Evolutionary conservation across 2,329 filamentous ascomycete species (phyloP).

Genomic region (Dothidotthia symphoricarpi): DNA sequence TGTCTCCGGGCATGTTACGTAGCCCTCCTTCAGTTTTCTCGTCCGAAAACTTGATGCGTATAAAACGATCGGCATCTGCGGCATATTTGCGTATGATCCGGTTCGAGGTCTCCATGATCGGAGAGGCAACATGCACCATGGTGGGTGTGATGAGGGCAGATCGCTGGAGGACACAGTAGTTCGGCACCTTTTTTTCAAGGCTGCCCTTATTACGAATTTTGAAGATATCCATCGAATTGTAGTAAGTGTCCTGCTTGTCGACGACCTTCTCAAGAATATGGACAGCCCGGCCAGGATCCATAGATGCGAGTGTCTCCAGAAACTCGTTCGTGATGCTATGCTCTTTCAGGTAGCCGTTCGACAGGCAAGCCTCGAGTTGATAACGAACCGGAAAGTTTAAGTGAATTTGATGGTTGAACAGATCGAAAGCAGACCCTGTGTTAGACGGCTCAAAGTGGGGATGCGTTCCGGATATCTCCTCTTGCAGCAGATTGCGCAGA

Average conservation of each 20-base stretch:
- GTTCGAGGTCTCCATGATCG: slow-evolving; percentile 82
- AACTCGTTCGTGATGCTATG: slow-evolving; percentile 69
- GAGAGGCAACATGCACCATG: slow-evolving; percentile 73
- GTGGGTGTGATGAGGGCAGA: slow-evolving; percentile 82
- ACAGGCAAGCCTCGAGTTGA: slow-evolving; percentile 91
- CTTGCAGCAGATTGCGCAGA: slow-evolving; percentile 30
- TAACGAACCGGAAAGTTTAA: slow-evolving; percentile 70
- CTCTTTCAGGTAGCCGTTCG: slow-evolving; percentile 72
- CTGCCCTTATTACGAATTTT: slow-evolving; percentile 41
- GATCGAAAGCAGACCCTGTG: slow-evolving; percentile 19
- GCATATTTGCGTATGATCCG: slow-evolving; percentile 74
- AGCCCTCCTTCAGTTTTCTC: slow-evolving; percentile 59
- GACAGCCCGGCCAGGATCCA: slow-evolving; percentile 57
- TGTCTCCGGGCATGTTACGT: slow-evolving; percentile 29
- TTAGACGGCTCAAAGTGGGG: slow-evolving; percentile 15
- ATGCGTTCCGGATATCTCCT: slow-evolving; percentile 28
- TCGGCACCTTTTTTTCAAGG: slow-evolving; percentile 54
- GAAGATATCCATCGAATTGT: slow-evolving; percentile 73
- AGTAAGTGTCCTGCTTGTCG: slow-evolving; percentile 61
- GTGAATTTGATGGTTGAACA: slow-evolving; percentile 30
- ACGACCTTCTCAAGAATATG: slow-evolving; percentile 72
- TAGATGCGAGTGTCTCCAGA: slow-evolving; percentile 56
- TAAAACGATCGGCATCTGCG: slow-evolving; percentile 71
- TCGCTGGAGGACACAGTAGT: slow-evolving; percentile 72
- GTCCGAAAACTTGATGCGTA: slow-evolving; percentile 86